Evolutionary conservation across 257 asterid species (phyloP).

Genomic region (Ophiorrhiza pumila): DNA sequence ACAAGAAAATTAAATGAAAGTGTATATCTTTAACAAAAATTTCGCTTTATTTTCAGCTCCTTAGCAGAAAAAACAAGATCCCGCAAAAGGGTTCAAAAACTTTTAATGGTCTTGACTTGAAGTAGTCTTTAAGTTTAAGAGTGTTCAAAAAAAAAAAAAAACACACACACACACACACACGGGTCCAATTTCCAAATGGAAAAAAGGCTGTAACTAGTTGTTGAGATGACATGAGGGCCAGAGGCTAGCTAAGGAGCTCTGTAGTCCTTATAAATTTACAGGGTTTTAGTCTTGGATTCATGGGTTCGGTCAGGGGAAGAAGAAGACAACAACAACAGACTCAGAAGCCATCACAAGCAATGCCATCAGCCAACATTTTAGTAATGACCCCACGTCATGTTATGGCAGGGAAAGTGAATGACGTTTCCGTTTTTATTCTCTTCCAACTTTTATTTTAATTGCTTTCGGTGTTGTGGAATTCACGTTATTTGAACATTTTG

Average conservation of each 20-base stretch:
- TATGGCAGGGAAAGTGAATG: no score
- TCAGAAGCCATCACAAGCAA: not conserved
- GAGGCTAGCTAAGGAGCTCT: not conserved
- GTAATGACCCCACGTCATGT: no score
- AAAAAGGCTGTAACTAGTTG: not conserved
- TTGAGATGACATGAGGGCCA: not conserved
- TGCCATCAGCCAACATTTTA: no score
- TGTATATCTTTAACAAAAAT: not conserved
- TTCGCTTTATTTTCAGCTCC: not conserved
- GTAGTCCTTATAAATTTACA: no score
- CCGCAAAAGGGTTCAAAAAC: slow-evolving; percentile 11
- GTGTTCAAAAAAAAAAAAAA: not conserved
- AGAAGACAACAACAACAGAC: not conserved
- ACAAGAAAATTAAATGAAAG: not conserved
- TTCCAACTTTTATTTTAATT: no score
- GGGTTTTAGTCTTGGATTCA: no score
- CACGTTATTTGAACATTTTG: no score
- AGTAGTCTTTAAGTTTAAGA: not conserved
- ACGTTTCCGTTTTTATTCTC: no score
- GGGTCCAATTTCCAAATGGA: no score
- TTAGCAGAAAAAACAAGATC: slow-evolving; percentile 1
- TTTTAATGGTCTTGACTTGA: not conserved
- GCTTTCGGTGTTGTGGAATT: no score
- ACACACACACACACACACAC: no score
- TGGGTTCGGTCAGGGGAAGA: not conserved